Evolutionary conservation across 768 basidiomycete genomes (phyloP), one percentile per base, ranked within the genome.

Genomic region (Amanita subjunquillea): DNA sequence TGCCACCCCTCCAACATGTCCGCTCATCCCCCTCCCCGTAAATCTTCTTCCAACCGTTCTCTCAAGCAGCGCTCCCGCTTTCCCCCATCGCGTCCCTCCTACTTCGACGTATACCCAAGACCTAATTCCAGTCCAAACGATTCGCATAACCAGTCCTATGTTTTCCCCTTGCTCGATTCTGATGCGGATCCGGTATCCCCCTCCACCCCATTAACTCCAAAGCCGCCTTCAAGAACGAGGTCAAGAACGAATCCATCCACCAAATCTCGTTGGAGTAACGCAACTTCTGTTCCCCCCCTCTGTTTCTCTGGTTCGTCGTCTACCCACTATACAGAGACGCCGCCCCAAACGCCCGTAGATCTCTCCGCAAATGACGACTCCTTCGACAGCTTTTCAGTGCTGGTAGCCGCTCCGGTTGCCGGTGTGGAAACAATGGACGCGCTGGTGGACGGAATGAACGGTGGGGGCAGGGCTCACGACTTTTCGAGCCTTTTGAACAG

Each of bases 351-450:
- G 0, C 87, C 86, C 2, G 65, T 72, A 25, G 82, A 84, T 60
- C 65, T 65, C 53, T 59, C 63, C 32, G 60, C 63, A 20, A 69
- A 69, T 23, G 65, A 54, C 38, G 71, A 73, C 42, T 76, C 70
- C 15, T 67, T 77, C 43, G 72, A 77, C 47, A 65, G 76, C 46
- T 79, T 83, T 58, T 72, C 83, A 13, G 82, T 84, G 23, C 63
- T 87, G 25, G 88, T 91, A 17, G 78, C 87, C 41, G 87, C 88
- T 17, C 87, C 87, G 3, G 68, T 85, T 6, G 65, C 87, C 4
- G 88, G 87, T 2, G 87, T 92, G 7, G 89, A 91, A 68, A 82
- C 81, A 7, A 86, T 92, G 82, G 90, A 92, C 63, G 90, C 90
- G 10, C 67, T 92, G 50, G 90, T 92, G 6, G 89, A 91, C 57